Evolutionary conservation across 306 rosid species (phyloP).

Genomic region (Prunus mume): DNA sequence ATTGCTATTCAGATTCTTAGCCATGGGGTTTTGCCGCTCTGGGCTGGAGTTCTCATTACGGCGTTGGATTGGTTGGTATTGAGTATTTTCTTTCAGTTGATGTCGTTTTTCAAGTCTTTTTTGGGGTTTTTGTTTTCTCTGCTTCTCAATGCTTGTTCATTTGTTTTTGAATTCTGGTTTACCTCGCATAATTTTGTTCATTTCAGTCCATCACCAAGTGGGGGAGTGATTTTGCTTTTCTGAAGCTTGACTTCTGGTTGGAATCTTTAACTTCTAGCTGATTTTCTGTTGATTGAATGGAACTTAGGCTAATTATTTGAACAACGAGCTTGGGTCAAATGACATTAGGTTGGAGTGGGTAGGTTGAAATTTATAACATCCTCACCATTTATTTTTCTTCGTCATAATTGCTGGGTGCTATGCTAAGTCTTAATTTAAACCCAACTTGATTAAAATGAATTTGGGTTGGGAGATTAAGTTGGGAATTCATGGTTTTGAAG

Average conservation of each 20-base stretch:
- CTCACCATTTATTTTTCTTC: not conserved
- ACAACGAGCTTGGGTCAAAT: not conserved
- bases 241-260: not conserved
- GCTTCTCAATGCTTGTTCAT: not conserved
- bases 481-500: not conserved
- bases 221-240: not conserved
- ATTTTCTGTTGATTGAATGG: not conserved
- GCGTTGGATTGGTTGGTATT: constrained; percentile 74
- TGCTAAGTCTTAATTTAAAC: not conserved
- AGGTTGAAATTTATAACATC: not conserved
- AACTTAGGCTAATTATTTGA: not conserved
- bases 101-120: not conserved
- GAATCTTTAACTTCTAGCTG: not conserved
- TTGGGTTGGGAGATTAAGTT: not conserved
- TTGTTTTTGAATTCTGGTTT: not conserved
- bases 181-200: not conserved
- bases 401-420: not conserved
- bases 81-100: not conserved
- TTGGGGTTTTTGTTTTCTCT: not conserved
- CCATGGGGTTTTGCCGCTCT: constrained; percentile 63
- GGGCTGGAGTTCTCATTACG: constrained; percentile 85
- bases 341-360: not conserved
- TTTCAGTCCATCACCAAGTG: not conserved
- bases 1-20: constrained; percentile 85
- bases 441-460: not conserved